Base-by-base conservation (phyloP, 2,329 filamentous ascomycete species). In the Thyridium curvatum region DNA sequence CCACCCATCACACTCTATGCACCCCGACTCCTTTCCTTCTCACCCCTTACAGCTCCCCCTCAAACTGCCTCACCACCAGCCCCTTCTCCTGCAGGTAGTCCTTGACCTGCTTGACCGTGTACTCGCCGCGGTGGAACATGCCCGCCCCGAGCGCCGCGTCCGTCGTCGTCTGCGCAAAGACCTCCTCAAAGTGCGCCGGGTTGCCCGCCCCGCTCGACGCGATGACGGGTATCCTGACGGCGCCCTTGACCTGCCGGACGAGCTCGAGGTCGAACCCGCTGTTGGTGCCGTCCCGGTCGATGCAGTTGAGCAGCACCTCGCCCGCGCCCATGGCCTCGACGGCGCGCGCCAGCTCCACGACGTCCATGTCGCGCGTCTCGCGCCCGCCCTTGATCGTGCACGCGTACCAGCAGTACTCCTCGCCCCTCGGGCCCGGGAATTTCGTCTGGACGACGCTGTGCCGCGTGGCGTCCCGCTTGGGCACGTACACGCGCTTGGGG, bases 121-220 rank as follows among this genome's bases (percentile, higher is more conserved):
- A 98, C 67, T 98, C 91, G 30, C 84, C 87, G 35, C 93, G 72
- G 66, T 98, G 93, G 64, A 98, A 98, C 84, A 98, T 98, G 38
- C 93, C 93, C 8, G 93, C 93, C 3, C 93, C 93, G 43, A 98
- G 67, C 18, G 93, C 93, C 36, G 93, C 93, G 69, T 98, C 93
- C 3, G 91, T 91, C 13, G 72, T 71, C 8, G 93, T 97, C 65
- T 85, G 70, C 41, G 77, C 69, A 61, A 98, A 98, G 2, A 97
- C 93, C 57, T 97, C 86, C 37, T 80, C 74, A 57, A 98, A 98
- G 64, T 98, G 93, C 0, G 59, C 76, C 2, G 93, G 91, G 50
- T 84, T 81, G 2, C 93, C 93, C 2, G 93, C 93, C 31, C 93
- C 93, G 58, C 87, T 94, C 18, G 86, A 93, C 12, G 93, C 90